A percentile compares a stretch with the other conserved stretches of the same genome.
These are phyloP conservation scores for Ramaria rubella DNA, from an alignment of 768 basidiomycete species.

Conservation along the genomic window DNA sequence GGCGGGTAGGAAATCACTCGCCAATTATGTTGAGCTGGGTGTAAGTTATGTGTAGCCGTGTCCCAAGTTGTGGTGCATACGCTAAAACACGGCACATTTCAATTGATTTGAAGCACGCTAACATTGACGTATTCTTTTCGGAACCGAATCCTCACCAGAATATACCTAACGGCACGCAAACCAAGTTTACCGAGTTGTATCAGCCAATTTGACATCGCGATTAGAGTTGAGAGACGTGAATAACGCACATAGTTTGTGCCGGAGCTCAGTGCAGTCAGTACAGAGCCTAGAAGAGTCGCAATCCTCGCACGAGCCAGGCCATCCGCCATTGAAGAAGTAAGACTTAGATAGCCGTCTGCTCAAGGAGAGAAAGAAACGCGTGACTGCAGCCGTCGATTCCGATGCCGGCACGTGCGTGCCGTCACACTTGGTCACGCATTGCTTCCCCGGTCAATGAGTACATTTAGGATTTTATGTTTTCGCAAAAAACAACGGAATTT, in stretches of 20 bases:
- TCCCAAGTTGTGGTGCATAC: slow-evolving; percentile 81
- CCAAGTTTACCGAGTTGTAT: not conserved
- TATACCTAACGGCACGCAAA: slow-evolving; percentile 25
- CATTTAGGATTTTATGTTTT: not conserved
- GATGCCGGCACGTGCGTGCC: not conserved
- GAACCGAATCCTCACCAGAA: slow-evolving; percentile 27
- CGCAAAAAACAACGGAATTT: not conserved
- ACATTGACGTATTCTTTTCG: not conserved
- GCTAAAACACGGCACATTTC: slow-evolving; percentile 37
- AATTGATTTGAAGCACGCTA: not conserved
- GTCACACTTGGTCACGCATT: not conserved
- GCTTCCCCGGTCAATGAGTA: not conserved
- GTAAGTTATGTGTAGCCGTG: slow-evolving; percentile 67
- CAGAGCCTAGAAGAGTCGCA: slow-evolving; percentile 48
- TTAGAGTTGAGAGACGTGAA: too few species aligned
- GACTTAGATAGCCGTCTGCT: too few species aligned
- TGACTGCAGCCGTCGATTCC: not conserved
- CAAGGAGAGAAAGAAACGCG: not conserved
- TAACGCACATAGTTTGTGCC: slow-evolving; percentile 74
- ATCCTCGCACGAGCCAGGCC: slow-evolving; percentile 34
- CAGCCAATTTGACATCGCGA: not conserved
- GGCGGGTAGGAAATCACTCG: not conserved
- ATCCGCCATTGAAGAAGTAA: not conserved
- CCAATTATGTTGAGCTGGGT: slow-evolving; percentile 80
- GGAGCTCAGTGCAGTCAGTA: slow-evolving; percentile 54